Percentiles rank a stretch among this genome's conserved stretches.
phyloP scores from a whole-genome alignment of 192 early-diverging fungal genomes.

The Obelidium mucronatum region DNA sequence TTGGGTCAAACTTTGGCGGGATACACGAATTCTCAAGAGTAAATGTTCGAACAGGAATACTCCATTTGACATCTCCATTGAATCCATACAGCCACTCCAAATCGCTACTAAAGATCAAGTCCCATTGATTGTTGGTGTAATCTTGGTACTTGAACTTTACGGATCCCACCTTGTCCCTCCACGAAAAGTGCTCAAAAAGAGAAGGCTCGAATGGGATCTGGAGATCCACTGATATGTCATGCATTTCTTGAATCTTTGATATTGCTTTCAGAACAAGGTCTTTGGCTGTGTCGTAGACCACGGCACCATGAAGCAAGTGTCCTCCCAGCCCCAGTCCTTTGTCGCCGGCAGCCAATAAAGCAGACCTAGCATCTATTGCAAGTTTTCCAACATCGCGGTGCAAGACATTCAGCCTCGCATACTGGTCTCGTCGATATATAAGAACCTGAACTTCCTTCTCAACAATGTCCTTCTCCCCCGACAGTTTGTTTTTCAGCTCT shows the following conservation, averaged over 20 bases:
- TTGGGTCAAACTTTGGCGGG: conserved; percentile 6
- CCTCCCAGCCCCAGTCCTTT: not conserved
- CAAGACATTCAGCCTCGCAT: not conserved
- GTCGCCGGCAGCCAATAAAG: not conserved
- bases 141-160: not conserved
- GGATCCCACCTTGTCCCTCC: not conserved
- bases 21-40: not conserved
- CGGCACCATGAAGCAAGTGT: conserved; percentile 10
- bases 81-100: conserved; percentile 11
- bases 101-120: not conserved
- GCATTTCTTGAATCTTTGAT: not conserved
- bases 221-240: not conserved
- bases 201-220: conserved; percentile 2
- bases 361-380: not conserved
- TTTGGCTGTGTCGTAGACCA: not conserved
- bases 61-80: not conserved
- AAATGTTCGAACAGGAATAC: not conserved
- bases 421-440: not conserved
- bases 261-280: not conserved
- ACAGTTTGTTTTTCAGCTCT: not conserved
- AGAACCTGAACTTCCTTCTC: not conserved
- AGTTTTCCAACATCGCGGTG: not conserved
- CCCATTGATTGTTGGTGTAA: not conserved
- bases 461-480: not conserved
- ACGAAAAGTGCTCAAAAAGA: conserved; percentile 13